These are phyloP conservation scores for Canavalia gladiata DNA, from an alignment of 306 rosid species.

Conservation along the genomic window DNA sequence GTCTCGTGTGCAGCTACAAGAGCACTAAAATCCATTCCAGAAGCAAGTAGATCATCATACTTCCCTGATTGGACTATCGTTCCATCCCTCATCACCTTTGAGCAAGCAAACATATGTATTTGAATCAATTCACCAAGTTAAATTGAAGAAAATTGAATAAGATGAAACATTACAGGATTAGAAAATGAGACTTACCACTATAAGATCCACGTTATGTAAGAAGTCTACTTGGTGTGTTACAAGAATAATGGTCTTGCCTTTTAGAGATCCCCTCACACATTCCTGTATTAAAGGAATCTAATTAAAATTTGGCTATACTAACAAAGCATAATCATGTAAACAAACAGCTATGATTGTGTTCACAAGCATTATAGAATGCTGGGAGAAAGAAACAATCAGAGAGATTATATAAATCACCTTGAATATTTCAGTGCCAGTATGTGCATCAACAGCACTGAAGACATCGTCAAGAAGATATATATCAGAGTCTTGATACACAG, in stretches of 20 bases:
- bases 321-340: slow-evolving; percentile 1
- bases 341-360: neutral
- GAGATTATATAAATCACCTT: slow-evolving; percentile 60
- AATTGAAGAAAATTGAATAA: neutral
- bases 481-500: slow-evolving; percentile 89
- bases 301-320: neutral
- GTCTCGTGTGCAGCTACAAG: slow-evolving; percentile 91
- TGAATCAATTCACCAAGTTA: slow-evolving; percentile 23
- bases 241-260: slow-evolving; percentile 80
- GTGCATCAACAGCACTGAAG: slow-evolving; percentile 99
- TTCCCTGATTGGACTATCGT: slow-evolving; percentile 82
- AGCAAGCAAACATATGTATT: slow-evolving; percentile 13
- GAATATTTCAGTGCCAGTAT: slow-evolving; percentile 93
- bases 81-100: slow-evolving; percentile 93
- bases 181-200: slow-evolving; percentile 60
- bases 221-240: slow-evolving; percentile 99
- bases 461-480: slow-evolving; percentile 94
- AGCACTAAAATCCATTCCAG: slow-evolving; percentile 80
- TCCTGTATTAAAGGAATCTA: slow-evolving; percentile 60
- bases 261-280: slow-evolving; percentile 88
- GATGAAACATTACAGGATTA: neutral
- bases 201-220: slow-evolving; percentile 88
- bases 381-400: slow-evolving; percentile 7
- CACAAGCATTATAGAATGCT: slow-evolving; percentile 14
- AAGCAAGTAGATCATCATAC: slow-evolving; percentile 67